Evolutionary conservation across 768 basidiomycete genomes (phyloP), one percentile per base, ranked within the genome.

Genomic region (Boletus vermiculosoides): DNA sequence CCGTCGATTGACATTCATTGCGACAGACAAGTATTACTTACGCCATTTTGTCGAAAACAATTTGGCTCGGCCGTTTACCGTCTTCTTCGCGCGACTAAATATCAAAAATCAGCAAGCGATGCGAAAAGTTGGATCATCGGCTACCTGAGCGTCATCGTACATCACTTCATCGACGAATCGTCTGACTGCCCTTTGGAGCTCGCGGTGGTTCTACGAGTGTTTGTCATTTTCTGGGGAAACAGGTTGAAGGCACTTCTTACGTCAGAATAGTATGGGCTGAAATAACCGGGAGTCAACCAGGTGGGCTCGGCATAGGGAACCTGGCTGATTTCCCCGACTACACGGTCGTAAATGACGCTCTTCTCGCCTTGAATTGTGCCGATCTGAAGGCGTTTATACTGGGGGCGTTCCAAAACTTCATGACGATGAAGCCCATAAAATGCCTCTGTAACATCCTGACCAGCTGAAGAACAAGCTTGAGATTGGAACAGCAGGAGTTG

Each of bases 301-400:
- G 84, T 87, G 5, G 94, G 90, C 68, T 97, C 94, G 0, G 85
- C 92, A 71, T 94, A 96, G 0, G 95, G 94, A 0, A 96, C 87
- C 40, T 76, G 74, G 60, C 88, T 90, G 49, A 90, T 63, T 51
- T 78, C 80, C 16, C 91, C 93, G 7, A 74, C 66, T 18, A 74
- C 69, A 20, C 76, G 80, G 30, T 76, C 69, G 48, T 76, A 66
- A 45, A 92, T 81, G 55, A 77, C 68, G 22, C 78, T 78, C 63
- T 80, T 71, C 74, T 89, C 79, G 45, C 84, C 91, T 48, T 79
- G 75, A 54, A 95, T 77, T 13, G 72, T 76, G n/a, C 93, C 94
- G 55, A 95, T 83, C 57, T 84, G 80, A 13, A 94, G 78, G 2
- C 90, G 83, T 50, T 79, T 72, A 63, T 87, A 92, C 54, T 90